Evolutionary conservation across 106 monocot genomes (phyloP).

Genomic region (Platanthera guangdongensis): DNA sequence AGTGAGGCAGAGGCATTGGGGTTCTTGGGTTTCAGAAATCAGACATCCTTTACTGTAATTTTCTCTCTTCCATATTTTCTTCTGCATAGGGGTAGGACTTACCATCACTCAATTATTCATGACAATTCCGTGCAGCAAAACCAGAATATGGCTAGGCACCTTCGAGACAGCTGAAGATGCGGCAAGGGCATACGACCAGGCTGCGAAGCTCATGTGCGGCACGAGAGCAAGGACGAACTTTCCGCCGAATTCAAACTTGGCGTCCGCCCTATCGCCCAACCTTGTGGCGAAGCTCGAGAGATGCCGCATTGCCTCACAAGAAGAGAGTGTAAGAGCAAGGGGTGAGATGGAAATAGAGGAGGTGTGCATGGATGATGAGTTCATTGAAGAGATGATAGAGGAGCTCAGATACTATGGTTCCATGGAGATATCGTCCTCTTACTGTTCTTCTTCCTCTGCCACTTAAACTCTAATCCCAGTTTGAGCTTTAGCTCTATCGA

Average conservation of each 20-base stretch:
- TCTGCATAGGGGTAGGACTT: neutral
- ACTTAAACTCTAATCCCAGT: too few relatives aligned
- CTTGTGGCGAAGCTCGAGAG: conserved; percentile 63
- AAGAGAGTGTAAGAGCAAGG: neutral
- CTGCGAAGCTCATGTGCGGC: conserved; percentile 68
- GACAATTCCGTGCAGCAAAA: conserved; percentile 37
- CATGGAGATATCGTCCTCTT: conserved; percentile 51
- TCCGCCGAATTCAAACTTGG: conserved; percentile 21
- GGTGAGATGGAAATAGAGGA: neutral
- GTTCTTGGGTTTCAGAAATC: conserved; percentile 74
- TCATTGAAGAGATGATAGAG: conserved; percentile 84
- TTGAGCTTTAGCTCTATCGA: neutral
- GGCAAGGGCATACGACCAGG: conserved; percentile 79
- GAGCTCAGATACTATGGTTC: conserved; percentile 72
- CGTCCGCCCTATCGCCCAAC: conserved; percentile 26
- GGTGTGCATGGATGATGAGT: conserved; percentile 36
- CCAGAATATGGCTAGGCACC: conserved; percentile 82
- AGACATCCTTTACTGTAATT: conserved; percentile 56
- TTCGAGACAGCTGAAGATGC: conserved; percentile 88
- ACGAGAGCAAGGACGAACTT: conserved; percentile 60
- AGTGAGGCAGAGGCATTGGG: conserved; percentile 67
- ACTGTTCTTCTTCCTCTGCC: conserved; percentile 11
- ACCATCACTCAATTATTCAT: too few relatives aligned
- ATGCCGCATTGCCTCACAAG: conserved; percentile 34
- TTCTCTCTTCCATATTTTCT: neutral